These are phyloP conservation scores for Pythium graminicola DNA, from an alignment of 352 stramenopile species.

Conservation along the genomic window DNA sequence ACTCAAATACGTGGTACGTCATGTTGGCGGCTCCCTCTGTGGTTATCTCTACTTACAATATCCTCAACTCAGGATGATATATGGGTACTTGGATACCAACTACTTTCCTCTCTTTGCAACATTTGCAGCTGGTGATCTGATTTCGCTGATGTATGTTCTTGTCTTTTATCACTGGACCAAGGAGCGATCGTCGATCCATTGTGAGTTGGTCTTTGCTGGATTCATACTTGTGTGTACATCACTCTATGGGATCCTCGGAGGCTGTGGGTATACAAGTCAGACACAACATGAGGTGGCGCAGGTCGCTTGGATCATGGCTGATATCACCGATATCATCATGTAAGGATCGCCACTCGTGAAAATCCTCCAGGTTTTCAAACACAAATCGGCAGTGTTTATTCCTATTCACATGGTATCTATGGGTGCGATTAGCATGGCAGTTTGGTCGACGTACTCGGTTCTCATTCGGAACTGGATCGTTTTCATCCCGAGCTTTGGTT, in stretches of 20 bases:
- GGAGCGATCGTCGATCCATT: constrained; percentile 31
- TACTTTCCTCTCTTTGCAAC: constrained; percentile 48
- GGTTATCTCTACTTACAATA: background rate
- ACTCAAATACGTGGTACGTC: constrained; percentile 33
- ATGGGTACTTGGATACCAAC: constrained; percentile 42
- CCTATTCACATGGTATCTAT: constrained; percentile 56
- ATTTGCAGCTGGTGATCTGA: constrained; percentile 36
- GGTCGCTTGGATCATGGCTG: constrained; percentile 23
- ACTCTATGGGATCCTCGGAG: constrained; percentile 36
- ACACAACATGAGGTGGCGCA: constrained; percentile 22
- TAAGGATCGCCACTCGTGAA: constrained; percentile 56
- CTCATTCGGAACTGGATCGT: constrained; percentile 45
- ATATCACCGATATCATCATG: too few relatives aligned
- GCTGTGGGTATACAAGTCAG: constrained; percentile 29
- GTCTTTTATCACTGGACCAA: constrained; percentile 47
- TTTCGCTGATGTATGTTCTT: constrained; percentile 38
- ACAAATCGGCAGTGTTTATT: constrained; percentile 48
- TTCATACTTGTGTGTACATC: constrained; percentile 17
- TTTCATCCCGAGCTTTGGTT: constrained; percentile 39
- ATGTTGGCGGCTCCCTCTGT: background rate
- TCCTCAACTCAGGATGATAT: constrained; percentile 28
- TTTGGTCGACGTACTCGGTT: constrained; percentile 48
- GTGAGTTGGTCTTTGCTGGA: constrained; percentile 18
- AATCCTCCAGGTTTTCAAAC: constrained; percentile 37
- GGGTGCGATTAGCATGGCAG: constrained; percentile 41